These are phyloP conservation scores for Linum usitatissimum DNA, from an alignment of 345 rosid species.

Conservation along the genomic window DNA sequence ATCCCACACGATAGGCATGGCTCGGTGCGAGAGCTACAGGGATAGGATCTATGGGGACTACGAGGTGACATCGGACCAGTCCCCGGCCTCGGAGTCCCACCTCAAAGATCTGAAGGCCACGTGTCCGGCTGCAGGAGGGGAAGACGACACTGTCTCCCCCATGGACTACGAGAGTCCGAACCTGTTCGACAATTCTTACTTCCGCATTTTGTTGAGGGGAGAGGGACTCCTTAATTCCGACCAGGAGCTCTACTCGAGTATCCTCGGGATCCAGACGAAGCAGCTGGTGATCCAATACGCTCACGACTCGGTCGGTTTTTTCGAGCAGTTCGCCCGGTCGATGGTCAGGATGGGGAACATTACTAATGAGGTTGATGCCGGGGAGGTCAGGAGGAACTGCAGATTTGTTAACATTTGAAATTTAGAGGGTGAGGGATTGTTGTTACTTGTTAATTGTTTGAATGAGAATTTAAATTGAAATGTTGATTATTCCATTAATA, in stretches of 20 bases:
- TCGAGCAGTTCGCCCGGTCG: conserved; percentile 66
- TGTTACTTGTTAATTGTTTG: conserved; percentile 4
- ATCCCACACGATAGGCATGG: conserved; percentile 85
- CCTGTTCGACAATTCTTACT: conserved; percentile 66
- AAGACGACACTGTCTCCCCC: conserved; percentile 49
- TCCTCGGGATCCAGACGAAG: conserved; percentile 45
- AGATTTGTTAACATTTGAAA: conserved; percentile 66
- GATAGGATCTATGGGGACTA: conserved; percentile 57
- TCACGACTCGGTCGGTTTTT: conserved; percentile 48
- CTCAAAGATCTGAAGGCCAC: conserved; percentile 30
- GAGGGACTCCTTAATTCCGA: conserved; percentile 72
- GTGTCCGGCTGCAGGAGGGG: conserved; percentile 52
- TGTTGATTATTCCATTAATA: too few species aligned
- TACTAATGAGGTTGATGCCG: conserved; percentile 40
- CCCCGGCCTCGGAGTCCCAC: conserved; percentile 26
- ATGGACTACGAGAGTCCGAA: conserved; percentile 65
- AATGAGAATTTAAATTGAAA: too few species aligned
- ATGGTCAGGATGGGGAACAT: conserved; percentile 91
- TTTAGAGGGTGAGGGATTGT: neutral
- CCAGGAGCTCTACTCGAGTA: conserved; percentile 70
- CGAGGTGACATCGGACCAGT: conserved; percentile 30
- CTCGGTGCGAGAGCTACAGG: conserved; percentile 56
- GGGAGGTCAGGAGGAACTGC: conserved; percentile 76
- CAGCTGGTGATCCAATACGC: conserved; percentile 56
- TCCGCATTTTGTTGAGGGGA: conserved; percentile 39